phyloP scores from a whole-genome alignment of 495 filamentous ascomycete species.

The Neurospora sp. region DNA sequence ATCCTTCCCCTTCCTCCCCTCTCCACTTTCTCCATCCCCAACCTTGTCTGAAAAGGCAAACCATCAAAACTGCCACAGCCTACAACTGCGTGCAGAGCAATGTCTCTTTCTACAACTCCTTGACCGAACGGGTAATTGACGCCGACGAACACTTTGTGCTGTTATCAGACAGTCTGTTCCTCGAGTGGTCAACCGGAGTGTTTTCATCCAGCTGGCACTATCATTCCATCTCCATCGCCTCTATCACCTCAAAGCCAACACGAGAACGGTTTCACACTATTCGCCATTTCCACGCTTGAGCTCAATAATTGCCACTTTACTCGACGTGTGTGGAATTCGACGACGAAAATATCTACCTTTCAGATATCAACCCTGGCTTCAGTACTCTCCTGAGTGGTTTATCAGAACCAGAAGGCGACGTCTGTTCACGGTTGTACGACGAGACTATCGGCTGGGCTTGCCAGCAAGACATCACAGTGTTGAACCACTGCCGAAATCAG shows the following conservation, averaged over 20 bases:
- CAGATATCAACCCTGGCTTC: not conserved
- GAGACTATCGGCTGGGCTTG: not conserved
- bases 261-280: not conserved
- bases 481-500: not conserved
- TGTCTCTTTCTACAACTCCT: not conserved
- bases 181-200: constrained; percentile 1
- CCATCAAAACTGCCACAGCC: not conserved
- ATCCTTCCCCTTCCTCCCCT: not conserved
- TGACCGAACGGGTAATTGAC: not conserved
- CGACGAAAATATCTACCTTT: not conserved
- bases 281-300: not conserved
- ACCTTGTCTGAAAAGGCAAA: not conserved
- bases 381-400: not conserved
- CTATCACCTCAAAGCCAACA: not conserved
- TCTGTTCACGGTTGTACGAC: not conserved
- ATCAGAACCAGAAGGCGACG: not conserved
- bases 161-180: constrained; percentile 5
- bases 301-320: not conserved
- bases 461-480: not conserved
- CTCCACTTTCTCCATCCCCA: not conserved
- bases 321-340: not conserved
- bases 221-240: not conserved
- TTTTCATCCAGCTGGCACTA: not conserved
- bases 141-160: not conserved
- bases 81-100: not conserved